Conservation (phyloP, 1,284 basidiomycete genomes). For the Cutaneotrichosporon cavernicola region DNA sequence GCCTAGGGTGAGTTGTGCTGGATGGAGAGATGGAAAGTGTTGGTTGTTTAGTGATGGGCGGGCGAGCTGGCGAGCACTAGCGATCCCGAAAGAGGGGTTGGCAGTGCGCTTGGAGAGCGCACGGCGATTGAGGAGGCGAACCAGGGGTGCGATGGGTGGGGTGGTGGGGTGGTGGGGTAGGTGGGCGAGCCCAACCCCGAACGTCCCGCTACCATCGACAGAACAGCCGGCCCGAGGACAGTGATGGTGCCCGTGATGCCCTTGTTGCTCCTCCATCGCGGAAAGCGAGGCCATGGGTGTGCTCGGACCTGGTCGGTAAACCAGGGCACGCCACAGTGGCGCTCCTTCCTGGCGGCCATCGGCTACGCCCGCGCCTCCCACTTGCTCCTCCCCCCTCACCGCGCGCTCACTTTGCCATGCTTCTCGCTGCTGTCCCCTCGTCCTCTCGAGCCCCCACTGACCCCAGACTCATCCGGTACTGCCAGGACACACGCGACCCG, state of each 20-base stretch:
- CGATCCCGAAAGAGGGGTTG: too few species aligned
- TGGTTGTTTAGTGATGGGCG: neutral
- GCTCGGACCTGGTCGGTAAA: neutral
- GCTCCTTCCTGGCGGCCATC: neutral
- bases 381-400: neutral
- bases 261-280: neutral
- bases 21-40: neutral
- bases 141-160: too few species aligned
- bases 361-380: neutral
- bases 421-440: neutral
- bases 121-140: too few species aligned
- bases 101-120: too few species aligned
- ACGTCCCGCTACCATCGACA: too few species aligned
- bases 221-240: too few species aligned
- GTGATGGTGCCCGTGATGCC: too few species aligned
- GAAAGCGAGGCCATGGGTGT: neutral
- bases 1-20: constrained; percentile 65
- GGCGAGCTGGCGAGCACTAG: neutral
- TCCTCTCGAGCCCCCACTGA: neutral
- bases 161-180: too few species aligned
- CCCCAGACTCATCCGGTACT: constrained; percentile 79
- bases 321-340: neutral
- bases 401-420: neutral
- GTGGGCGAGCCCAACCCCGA: too few species aligned
- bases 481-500: constrained; percentile 84